Base-by-base conservation (phyloP, 176 grass and related monocot species). In the Triticum dicoccoides region DNA sequence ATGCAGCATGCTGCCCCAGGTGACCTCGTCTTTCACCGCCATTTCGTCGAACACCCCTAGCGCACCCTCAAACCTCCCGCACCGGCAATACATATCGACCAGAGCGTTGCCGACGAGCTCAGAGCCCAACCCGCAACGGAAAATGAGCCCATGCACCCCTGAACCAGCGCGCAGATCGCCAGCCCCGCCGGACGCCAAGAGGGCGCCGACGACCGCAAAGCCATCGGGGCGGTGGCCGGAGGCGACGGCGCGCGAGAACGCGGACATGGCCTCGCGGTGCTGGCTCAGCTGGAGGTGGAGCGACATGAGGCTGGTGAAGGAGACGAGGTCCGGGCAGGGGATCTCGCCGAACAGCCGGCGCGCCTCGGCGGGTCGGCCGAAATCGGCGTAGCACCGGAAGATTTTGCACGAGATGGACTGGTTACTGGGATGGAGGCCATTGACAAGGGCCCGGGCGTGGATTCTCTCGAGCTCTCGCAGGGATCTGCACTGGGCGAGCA, bases 1-100 rank as follows among this genome's bases (percentile, higher is more conserved):
- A 62, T 94, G 68, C 13, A 94, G 85, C 90, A 92, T 88, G 87
- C 85, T 86, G 12, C 87, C 90, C 87, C 90, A 92, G 66, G 90
- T 86, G 15, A 94, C 74, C 47, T 89, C 64, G 80, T 94, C 87
- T 77, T 73, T 92, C 63, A 72, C 1, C 73, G 2, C 1, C 93
- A 95, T 88, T 56, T 29, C 35, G 17, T 85, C 68, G 12, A 95
- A 90, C 41, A 95, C 90, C 34, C 5, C 11, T 9, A 9, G 78
- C 1, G 80, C 85, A 13, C 64, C 47, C 21, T 67, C 52, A 11
- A 95, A 38, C 27, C 23, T 81, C 54, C 90, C 82, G 20, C 86
- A 90, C 41, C 83, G 77, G 27, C 85, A 18, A 51, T 95, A 95
- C 90, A 95, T 90, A 41, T 95, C 93, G 4, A 95, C 34, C 68